These are phyloP conservation scores for Calonectria multiphialidica DNA, from an alignment of 2,329 filamentous ascomycete species.

Conservation along the genomic window DNA sequence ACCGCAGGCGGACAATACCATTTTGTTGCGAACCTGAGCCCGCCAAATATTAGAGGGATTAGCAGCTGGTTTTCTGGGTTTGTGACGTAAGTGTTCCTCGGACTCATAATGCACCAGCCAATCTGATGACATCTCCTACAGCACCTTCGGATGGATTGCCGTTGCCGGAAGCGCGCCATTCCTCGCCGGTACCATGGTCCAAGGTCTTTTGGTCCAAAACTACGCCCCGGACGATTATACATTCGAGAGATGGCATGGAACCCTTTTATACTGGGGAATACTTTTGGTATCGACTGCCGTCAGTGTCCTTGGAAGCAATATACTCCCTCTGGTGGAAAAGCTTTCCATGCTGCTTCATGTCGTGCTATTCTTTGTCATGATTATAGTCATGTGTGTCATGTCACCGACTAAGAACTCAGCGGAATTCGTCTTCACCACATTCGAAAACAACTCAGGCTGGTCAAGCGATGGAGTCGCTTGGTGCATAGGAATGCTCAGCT, in stretches of 20 bases:
- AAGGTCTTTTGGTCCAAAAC: slow-evolving; percentile 33
- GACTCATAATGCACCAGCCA: no score
- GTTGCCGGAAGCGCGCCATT: slow-evolving; percentile 30
- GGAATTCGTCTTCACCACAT: slow-evolving; percentile 25
- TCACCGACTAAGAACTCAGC: slow-evolving; percentile 28
- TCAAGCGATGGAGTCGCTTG: slow-evolving; percentile 25
- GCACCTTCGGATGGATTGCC: slow-evolving; percentile 32
- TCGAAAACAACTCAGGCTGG: slow-evolving; percentile 38
- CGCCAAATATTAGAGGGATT: background rate
- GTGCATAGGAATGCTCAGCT: slow-evolving; percentile 35
- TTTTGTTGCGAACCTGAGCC: slow-evolving; percentile 27
- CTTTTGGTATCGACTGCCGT: slow-evolving; percentile 6
- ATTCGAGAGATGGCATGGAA: slow-evolving; percentile 34
- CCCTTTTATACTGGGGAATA: slow-evolving; percentile 31
- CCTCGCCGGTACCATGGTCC: slow-evolving; percentile 31
- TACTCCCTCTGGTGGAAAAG: slow-evolving; percentile 31
- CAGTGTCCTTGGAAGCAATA: slow-evolving; percentile 27
- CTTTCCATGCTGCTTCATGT: slow-evolving; percentile 25
- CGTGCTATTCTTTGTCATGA: slow-evolving; percentile 22
- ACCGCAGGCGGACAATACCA: slow-evolving; percentile 35
- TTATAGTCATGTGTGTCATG: slow-evolving; percentile 21
- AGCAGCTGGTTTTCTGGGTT: slow-evolving; percentile 34
- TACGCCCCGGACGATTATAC: slow-evolving; percentile 24
- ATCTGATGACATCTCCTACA: background rate
- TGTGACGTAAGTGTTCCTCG: slow-evolving; percentile 19